Evolutionary conservation across 331 rosid species (phyloP), one percentile per base, ranked within the genome.

Genomic region (Acacia concinna): DNA sequence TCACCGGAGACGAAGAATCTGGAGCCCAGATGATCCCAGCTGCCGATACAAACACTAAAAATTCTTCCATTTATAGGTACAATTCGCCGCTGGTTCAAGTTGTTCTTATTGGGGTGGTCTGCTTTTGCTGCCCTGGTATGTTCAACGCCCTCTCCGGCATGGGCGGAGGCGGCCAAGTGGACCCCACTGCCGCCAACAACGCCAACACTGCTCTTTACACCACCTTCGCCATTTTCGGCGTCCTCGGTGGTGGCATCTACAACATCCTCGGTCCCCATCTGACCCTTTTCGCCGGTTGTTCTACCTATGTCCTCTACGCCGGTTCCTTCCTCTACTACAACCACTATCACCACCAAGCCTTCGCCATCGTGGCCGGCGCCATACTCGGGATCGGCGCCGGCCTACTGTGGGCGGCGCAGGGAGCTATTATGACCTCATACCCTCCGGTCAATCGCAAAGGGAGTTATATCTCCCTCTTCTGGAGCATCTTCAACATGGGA

Each of bases 41-140:
- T 14, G 11, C 44, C 9, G 8, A 2, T 7, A 25, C 12, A 34
- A 13, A 6, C 72, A 15, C 91, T 60, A 32, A 71, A 25, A 76
- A 0, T 2, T 30, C 78, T 12, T 76, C 91, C 30, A 2, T 38
- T 52, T 86, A 88, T 38, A 49, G 98, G 69, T 90, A 84, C 77
- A 96, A 96, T 83, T 93, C 99, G 14, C 98, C 99, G 0, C 28
- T 91, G 0, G 79, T 85, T 3, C 99, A 96, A 52, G 79, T 91
- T 5, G 40, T 73, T 3, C 85, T 96, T 0, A 91, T 96, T 1
- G 99, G 99, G 0, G 8, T 93, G 0, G 99, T 96, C 41, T 96
- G 99, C 28, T 96, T 96, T 38, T 96, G 99, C 35, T 96, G 99
- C 57, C 99, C 99, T 0, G 98, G 99, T 3, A 95, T 95, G 99